Percentiles rank a stretch among this genome's conserved stretches.
Evolutionary conservation across 2,329 filamentous ascomycete species (phyloP).

Genomic region (Dactylellina leptospora): DNA sequence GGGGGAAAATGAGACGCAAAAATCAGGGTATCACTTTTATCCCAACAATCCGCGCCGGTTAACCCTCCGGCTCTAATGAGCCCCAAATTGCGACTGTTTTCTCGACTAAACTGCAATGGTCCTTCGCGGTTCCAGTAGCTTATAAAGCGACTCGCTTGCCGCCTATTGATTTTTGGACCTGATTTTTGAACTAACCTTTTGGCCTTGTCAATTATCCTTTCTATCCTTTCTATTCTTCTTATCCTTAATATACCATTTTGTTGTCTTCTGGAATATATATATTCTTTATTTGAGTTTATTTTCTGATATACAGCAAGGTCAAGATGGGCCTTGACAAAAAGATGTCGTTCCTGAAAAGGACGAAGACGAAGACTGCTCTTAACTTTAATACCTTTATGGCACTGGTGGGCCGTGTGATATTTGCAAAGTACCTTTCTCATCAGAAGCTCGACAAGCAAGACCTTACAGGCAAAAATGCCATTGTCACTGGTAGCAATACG

Average conservation of each 20-base stretch:
- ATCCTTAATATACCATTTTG: not conserved
- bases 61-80: slow-evolving; percentile 9
- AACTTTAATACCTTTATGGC: slow-evolving; percentile 29
- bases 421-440: slow-evolving; percentile 21
- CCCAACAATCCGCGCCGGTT: slow-evolving; percentile 22
- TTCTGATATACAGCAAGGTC: not conserved
- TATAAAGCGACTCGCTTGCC: slow-evolving; percentile 35
- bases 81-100: slow-evolving; percentile 8
- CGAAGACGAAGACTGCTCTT: slow-evolving; percentile 24
- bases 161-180: slow-evolving; percentile 14
- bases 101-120: slow-evolving; percentile 12
- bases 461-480: slow-evolving; percentile 44
- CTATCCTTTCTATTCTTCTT: not conserved
- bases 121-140: slow-evolving; percentile 1
- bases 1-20: slow-evolving; percentile 15
- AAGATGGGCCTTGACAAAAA: slow-evolving; percentile 43
- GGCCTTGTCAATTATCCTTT: no score
- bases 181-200: slow-evolving; percentile 5
- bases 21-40: slow-evolving; percentile 4
- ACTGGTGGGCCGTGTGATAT: slow-evolving; percentile 6
- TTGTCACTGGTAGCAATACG: slow-evolving; percentile 46
- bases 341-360: slow-evolving; percentile 34
- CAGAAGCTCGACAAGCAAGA: slow-evolving; percentile 36
- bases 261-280: slow-evolving; percentile 5
- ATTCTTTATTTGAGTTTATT: not conserved